Conservation (phyloP, 352 stramenopile species). For the Pythium chondricola region DNA sequence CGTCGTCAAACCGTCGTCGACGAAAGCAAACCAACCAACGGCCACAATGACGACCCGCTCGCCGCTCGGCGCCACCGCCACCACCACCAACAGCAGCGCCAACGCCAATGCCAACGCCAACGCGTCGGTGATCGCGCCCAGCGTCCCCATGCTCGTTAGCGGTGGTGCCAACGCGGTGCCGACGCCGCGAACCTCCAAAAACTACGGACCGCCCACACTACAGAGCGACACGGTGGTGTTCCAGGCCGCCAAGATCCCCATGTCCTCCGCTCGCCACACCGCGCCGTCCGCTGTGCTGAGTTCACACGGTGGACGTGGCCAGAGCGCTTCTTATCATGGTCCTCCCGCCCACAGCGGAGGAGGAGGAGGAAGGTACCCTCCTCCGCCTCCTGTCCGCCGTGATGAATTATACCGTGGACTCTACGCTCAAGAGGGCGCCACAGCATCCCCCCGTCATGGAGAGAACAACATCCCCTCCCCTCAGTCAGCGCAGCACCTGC, state of each 20-base stretch:
- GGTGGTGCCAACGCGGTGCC: too few species aligned
- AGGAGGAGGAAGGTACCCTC: background rate
- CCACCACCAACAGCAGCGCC: too few species aligned
- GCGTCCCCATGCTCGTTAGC: too few species aligned
- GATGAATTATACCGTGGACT: background rate
- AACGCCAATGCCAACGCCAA: too few species aligned
- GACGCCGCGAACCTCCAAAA: conserved; percentile 4
- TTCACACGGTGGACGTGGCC: background rate
- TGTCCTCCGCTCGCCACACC: conserved; percentile 26
- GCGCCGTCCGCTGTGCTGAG: background rate
- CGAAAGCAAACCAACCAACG: too few species aligned
- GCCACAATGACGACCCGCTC: too few species aligned
- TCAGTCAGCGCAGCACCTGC: background rate
- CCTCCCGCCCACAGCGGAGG: background rate
- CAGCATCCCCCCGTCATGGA: background rate
- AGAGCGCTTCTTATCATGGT: background rate
- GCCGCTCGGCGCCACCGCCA: too few species aligned
- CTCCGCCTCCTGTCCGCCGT: too few species aligned
- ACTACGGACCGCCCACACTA: conserved; percentile 24
- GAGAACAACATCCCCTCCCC: too few species aligned
- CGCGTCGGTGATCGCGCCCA: background rate
- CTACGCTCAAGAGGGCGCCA: background rate
- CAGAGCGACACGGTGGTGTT: conserved; percentile 62
- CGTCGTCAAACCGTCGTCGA: too few species aligned
- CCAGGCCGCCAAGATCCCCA: conserved; percentile 42